Percentiles rank a stretch among this genome's conserved stretches.
phyloP scores from a whole-genome alignment of 2,329 filamentous ascomycete species.

The Calonectria leucothoes region DNA sequence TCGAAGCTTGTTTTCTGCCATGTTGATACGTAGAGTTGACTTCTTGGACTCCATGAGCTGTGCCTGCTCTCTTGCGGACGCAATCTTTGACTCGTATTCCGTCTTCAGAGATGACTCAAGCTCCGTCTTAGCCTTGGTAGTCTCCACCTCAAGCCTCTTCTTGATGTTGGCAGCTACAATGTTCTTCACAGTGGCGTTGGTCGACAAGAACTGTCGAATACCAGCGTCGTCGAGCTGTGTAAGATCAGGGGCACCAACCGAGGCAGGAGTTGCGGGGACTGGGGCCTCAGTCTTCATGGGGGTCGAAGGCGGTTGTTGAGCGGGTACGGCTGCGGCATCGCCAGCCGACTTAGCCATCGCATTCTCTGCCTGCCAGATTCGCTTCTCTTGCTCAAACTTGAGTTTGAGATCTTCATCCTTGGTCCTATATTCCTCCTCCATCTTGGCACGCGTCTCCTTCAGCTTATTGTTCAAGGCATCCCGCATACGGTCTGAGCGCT shows the following conservation, averaged over 20 bases:
- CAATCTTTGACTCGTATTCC: conserved; percentile 66
- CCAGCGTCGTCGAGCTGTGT: conserved; percentile 65
- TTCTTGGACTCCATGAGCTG: conserved; percentile 82
- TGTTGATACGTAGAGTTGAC: conserved; percentile 78
- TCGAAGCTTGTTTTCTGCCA: conserved; percentile 78
- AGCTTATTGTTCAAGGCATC: conserved; percentile 76
- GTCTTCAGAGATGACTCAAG: conserved; percentile 60
- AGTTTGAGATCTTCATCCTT: conserved; percentile 66
- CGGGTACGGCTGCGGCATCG: conserved; percentile 29
- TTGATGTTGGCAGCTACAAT: conserved; percentile 73
- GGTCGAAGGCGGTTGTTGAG: conserved; percentile 46
- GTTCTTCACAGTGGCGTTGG: conserved; percentile 67
- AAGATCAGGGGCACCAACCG: conserved; percentile 53
- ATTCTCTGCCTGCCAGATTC: conserved; percentile 70
- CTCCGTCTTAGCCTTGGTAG: conserved; percentile 69
- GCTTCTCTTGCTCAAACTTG: conserved; percentile 71
- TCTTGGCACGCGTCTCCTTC: conserved; percentile 69
- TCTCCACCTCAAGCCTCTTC: conserved; percentile 75
- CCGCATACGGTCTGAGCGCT: conserved; percentile 77
- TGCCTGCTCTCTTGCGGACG: conserved; percentile 69
- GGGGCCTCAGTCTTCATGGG: conserved; percentile 53
- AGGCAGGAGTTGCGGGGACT: conserved; percentile 50
- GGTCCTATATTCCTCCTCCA: conserved; percentile 65
- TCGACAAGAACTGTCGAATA: conserved; percentile 67
- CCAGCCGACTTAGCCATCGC: conserved; percentile 42